A percentile compares a stretch with the other conserved stretches of the same genome.
Evolutionary conservation across 805 yeast genomes (phyloP).

Genomic region (Monosporozyma servazzii): DNA sequence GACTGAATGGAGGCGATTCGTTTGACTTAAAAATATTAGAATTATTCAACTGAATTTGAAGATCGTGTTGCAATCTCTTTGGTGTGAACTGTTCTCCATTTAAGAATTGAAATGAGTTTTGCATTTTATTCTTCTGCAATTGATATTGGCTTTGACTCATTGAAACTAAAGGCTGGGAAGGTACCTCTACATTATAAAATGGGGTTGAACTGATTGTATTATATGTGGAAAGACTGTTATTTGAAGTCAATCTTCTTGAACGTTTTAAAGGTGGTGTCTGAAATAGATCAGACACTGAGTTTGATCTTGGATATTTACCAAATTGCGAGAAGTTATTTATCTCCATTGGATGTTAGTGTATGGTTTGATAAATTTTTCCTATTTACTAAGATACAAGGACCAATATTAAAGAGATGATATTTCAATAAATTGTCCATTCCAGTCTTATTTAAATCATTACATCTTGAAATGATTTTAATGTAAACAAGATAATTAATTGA

Average conservation of each 20-base stretch:
- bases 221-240: neutral
- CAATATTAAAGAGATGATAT: too few species aligned
- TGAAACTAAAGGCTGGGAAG: neutral
- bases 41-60: neutral
- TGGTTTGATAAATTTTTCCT: too few species aligned
- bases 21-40: neutral
- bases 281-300: slow-evolving; percentile 4
- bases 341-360: neutral
- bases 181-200: neutral
- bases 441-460: neutral
- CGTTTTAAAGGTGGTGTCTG: neutral
- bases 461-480: neutral
- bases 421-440: too few species aligned
- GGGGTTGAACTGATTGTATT: neutral
- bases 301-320: slow-evolving; percentile 3
- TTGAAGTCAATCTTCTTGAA: neutral
- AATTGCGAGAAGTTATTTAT: neutral
- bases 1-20: too few species aligned
- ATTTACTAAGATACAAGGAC: too few species aligned
- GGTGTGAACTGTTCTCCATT: slow-evolving; percentile 30
- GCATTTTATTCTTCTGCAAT: slow-evolving; percentile 24
- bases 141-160: slow-evolving; percentile 17
- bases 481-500: neutral
- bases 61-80: neutral
- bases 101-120: slow-evolving; percentile 22